Conservation (phyloP, 2,329 filamentous ascomycete genomes). For the Pyricularia pennisetigena region DNA sequence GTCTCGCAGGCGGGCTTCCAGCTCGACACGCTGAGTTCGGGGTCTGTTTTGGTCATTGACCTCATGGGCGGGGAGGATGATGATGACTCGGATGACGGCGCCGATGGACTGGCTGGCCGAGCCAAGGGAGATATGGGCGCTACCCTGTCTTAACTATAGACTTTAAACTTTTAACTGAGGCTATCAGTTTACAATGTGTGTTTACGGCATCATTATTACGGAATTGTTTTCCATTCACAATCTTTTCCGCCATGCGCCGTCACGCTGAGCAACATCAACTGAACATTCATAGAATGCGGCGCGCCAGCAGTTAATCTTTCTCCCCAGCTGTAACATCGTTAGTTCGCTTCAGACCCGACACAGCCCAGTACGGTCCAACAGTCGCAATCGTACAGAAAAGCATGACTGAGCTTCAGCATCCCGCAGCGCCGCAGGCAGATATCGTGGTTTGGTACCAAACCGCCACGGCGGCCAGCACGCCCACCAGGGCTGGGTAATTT, state of each 20-base stretch:
- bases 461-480: no score
- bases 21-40: neutral
- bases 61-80: neutral
- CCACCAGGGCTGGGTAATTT: no score
- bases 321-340: no score
- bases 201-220: neutral
- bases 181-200: neutral
- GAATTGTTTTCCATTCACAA: neutral
- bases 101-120: neutral
- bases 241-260: neutral
- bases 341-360: no score
- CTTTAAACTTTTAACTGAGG: neutral
- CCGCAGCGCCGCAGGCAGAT: no score
- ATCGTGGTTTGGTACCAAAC: no score
- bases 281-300: no score
- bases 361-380: no score
- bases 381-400: no score
- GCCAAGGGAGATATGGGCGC: neutral
- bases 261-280: neutral
- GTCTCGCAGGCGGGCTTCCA: neutral
- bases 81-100: neutral
- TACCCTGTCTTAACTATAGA: neutral
- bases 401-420: no score
- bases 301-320: no score
- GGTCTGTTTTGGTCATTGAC: neutral